Conservation (phyloP, 2,329 filamentous ascomycete genomes). For the Emmonsia crescens region DNA sequence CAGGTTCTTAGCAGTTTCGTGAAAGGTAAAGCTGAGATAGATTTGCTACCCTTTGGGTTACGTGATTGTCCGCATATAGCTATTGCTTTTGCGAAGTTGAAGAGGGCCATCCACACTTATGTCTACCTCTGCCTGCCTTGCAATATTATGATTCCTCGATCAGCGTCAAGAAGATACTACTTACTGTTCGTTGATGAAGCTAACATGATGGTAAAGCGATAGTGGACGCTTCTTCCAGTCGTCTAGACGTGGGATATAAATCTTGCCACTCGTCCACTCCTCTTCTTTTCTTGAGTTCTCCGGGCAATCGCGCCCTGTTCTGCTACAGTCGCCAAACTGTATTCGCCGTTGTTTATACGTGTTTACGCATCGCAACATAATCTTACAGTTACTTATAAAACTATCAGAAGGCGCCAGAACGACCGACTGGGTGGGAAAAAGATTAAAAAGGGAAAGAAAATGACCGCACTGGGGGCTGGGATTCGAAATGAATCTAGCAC, state of each 20-base stretch:
- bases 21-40: slow-evolving; percentile 30
- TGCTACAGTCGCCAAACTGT: slow-evolving; percentile 47
- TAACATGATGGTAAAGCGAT: slow-evolving; percentile 24
- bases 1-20: slow-evolving; percentile 6
- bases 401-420: slow-evolving; percentile 33
- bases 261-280: slow-evolving; percentile 16
- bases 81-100: slow-evolving; percentile 6
- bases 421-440: slow-evolving; percentile 21
- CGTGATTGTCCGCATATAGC: slow-evolving; percentile 9
- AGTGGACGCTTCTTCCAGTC: slow-evolving; percentile 22
- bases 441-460: slow-evolving; percentile 24
- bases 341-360: slow-evolving; percentile 60
- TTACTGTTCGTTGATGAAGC: slow-evolving; percentile 15
- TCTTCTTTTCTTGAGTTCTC: slow-evolving; percentile 1
- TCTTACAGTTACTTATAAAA: slow-evolving; percentile 33
- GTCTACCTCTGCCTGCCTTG: slow-evolving; percentile 7
- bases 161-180: slow-evolving; percentile 8
- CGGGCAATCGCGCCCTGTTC: slow-evolving; percentile 2
- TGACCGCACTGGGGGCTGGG: slow-evolving; percentile 32
- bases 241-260: slow-evolving; percentile 4
- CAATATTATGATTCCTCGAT: slow-evolving; percentile 1
- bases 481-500: slow-evolving; percentile 31
- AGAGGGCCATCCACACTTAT: slow-evolving; percentile 11
- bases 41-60: slow-evolving; percentile 16
- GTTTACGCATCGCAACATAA: slow-evolving; percentile 41